phyloP scores from a whole-genome alignment of 148 eudicot genomes.

The Cornus kousa region DNA sequence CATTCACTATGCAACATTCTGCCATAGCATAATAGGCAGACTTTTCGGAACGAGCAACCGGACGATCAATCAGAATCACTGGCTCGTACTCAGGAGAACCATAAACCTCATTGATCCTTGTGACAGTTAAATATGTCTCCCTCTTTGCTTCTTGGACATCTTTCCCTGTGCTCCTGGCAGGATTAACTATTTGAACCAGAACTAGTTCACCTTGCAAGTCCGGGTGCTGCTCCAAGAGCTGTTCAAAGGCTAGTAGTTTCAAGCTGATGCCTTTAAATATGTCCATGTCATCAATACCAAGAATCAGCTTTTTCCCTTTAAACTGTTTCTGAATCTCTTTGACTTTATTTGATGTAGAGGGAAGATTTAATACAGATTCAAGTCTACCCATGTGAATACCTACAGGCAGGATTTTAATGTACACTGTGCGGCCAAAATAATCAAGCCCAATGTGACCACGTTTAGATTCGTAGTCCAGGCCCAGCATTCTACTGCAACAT shows the following conservation, averaged over 20 bases:
- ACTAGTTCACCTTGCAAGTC: constrained; percentile 51
- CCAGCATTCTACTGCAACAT: constrained; percentile 82
- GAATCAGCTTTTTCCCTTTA: constrained; percentile 50
- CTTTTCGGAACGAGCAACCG: constrained; percentile 64
- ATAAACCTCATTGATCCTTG: constrained; percentile 54
- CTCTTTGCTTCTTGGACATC: constrained; percentile 56
- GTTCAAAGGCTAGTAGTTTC: constrained; percentile 68
- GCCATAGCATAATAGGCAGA: constrained; percentile 73
- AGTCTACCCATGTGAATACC: constrained; percentile 71
- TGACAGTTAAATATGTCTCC: constrained; percentile 49
- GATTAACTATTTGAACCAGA: constrained; percentile 67
- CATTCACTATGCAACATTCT: constrained; percentile 71
- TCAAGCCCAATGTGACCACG: constrained; percentile 77
- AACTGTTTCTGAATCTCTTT: constrained; percentile 55
- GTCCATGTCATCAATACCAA: constrained; percentile 79
- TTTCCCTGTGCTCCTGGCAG: constrained; percentile 69
- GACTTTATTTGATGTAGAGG: constrained; percentile 43
- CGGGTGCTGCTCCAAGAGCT: constrained; percentile 47
- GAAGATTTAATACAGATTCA: constrained; percentile 52
- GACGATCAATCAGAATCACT: constrained; percentile 60
- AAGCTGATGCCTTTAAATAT: constrained; percentile 74
- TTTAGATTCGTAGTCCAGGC: constrained; percentile 75
- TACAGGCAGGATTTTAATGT: constrained; percentile 64
- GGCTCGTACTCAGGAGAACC: constrained; percentile 56
- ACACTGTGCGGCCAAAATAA: constrained; percentile 76